phyloP scores from a whole-genome alignment of 768 basidiomycete genomes.

The Solioccasus polychromus region DNA sequence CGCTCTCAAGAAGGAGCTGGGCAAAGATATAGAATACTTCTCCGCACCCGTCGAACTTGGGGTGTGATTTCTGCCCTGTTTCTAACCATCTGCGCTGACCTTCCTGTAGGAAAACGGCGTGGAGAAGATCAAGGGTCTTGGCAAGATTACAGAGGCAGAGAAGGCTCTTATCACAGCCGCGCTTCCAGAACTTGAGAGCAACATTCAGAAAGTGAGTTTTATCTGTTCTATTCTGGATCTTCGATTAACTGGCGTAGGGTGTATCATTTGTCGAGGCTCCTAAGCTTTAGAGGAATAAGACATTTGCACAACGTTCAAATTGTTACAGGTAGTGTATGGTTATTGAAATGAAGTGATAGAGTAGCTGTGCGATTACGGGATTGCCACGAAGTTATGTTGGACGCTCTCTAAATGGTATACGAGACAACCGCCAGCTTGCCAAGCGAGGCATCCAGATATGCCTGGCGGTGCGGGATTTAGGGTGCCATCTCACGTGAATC shows the following conservation, averaged over 20 bases:
- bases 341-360: constrained; percentile 7
- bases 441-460: too few relatives aligned
- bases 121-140: constrained; percentile 77
- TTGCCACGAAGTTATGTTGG: too few relatives aligned
- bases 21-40: constrained; percentile 79
- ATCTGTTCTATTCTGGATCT: not conserved
- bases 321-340: constrained; percentile 9
- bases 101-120: constrained; percentile 70
- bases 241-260: constrained; percentile 17
- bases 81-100: constrained; percentile 1
- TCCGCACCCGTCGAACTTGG: constrained; percentile 87
- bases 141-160: constrained; percentile 70
- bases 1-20: constrained; percentile 78
- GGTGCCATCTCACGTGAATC: too few relatives aligned
- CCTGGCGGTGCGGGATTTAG: too few relatives aligned
- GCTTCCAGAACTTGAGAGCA: constrained; percentile 71
- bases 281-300: constrained; percentile 23
- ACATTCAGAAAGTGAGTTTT: constrained; percentile 63
- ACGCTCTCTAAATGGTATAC: too few relatives aligned
- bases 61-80: constrained; percentile 38
- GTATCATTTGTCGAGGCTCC: constrained; percentile 23
- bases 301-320: not conserved
- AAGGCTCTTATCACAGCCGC: constrained; percentile 74
- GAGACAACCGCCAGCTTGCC: too few relatives aligned
- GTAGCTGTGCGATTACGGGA: too few relatives aligned